Base-by-base conservation (phyloP, 2,329 filamentous ascomycete species). In the Talaromyces sp. region DNA sequence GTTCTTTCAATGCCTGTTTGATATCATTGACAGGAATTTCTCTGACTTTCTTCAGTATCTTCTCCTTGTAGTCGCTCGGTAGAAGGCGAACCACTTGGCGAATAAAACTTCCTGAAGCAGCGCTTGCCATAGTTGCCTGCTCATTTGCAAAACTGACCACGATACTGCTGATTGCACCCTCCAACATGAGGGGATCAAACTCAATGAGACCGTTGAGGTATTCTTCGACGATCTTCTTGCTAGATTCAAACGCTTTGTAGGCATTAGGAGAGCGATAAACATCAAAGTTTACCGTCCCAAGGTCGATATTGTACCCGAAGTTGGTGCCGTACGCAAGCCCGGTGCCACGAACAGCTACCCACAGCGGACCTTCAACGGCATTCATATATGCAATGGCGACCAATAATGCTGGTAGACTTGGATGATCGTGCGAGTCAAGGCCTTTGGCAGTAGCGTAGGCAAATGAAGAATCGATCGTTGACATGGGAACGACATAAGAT, bases 361-460 rank as follows among this genome's bases (percentile, higher is more conserved):
- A 98, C 37, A 99, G 86, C 0, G 95, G 95, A 0, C 95, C 95
- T 77, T 99, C 95, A 19, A 96, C 90, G 0, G 93, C 89, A 74
- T 97, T 93, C 67, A 99, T 89, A 74, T 97, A 98, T 22, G 93
- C 88, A 59, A 93, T 87, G 0, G 94, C 93, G 8, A 99, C 93
- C 76, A 96, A 87, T 60, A 97, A 84, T 2, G 93, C 89, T 0
- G 95, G 93, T 1, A 98, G 83, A 16, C 87, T 85, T 0, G 93
- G 89, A 72, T 97, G 90, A 3, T 85, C 83, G 73, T 90, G 93
- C 0, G 89, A 91, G 27, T 86, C 84, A 16, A 94, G 86, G 6
- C 94, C 94, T 48, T 85, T 85, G 2, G 89, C 84, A 11, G 90
- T 90, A 71, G 91, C 88, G 66, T 93, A 86, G 27, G 89, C 90